Evolutionary conservation across 805 yeast species (phyloP).

Genomic region (Saccharomycopsis fermentans): DNA sequence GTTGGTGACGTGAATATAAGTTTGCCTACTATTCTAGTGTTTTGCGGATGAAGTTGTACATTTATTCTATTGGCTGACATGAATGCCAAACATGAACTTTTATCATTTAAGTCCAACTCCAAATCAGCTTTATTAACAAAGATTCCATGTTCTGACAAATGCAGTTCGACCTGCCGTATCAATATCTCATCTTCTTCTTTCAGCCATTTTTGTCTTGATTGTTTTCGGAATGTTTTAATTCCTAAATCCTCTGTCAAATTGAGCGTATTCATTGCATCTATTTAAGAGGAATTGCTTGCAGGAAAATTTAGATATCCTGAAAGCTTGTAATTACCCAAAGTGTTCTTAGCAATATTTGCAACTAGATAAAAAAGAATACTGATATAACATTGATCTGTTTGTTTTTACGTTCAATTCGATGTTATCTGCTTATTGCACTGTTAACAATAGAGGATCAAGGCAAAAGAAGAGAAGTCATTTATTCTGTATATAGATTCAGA

Average conservation of each 20-base stretch:
- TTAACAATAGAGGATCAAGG: neutral
- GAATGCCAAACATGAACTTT: neutral
- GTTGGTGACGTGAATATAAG: neutral
- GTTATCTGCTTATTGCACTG: no score
- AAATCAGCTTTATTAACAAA: conserved; percentile 15
- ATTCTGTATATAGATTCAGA: neutral
- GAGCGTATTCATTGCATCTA: conserved; percentile 29
- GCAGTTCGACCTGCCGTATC: conserved; percentile 31
- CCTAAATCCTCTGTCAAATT: conserved; percentile 63
- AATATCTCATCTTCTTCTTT: conserved; percentile 60
- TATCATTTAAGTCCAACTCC: conserved; percentile 3
- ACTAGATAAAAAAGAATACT: no score
- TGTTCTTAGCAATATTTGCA: no score
- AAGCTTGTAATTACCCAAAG: neutral
- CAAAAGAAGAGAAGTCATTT: neutral
- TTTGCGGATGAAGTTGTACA: neutral
- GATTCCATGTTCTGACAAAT: conserved; percentile 25
- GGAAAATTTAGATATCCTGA: neutral
- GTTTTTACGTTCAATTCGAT: no score
- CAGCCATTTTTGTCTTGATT: conserved; percentile 61
- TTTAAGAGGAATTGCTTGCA: neutral
- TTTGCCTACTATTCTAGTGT: conserved; percentile 22
- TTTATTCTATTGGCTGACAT: neutral
- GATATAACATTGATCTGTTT: no score
- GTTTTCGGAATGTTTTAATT: conserved; percentile 59